These are phyloP conservation scores for Abrus precatorius DNA, from an alignment of 306 rosid species.

Conservation along the genomic window DNA sequence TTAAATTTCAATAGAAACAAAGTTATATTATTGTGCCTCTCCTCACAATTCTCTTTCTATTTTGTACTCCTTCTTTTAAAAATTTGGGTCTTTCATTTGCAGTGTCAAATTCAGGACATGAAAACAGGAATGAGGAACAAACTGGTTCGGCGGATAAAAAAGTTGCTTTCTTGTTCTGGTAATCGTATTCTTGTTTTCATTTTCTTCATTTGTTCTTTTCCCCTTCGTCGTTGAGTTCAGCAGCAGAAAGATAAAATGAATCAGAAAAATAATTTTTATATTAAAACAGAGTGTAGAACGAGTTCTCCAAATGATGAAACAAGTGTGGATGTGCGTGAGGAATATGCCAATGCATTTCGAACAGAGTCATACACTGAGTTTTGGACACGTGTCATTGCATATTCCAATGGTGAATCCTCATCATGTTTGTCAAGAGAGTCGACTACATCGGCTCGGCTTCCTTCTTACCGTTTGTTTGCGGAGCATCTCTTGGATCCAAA, in stretches of 20 bases:
- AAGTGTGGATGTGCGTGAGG: slow-evolving; percentile 67
- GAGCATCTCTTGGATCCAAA: slow-evolving; percentile 82
- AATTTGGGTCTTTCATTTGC: slow-evolving; percentile 11
- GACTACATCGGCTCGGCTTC: slow-evolving; percentile 70
- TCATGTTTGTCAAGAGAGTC: slow-evolving; percentile 51
- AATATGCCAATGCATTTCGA: slow-evolving; percentile 84
- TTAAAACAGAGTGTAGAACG: slow-evolving; percentile 27
- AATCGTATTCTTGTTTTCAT: not conserved
- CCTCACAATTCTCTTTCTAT: not conserved
- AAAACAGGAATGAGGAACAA: slow-evolving; percentile 55
- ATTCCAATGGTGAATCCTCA: slow-evolving; percentile 43
- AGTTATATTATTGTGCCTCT: not conserved
- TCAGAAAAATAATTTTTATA: not conserved
- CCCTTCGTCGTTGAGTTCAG: not conserved
- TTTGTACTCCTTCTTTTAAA: not conserved
- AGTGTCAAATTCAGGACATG: not conserved
- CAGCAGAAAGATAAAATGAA: not conserved
- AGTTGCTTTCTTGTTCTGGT: slow-evolving; percentile 57
- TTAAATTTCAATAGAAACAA: not conserved
- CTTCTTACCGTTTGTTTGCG: slow-evolving; percentile 77
- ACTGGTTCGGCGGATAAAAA: slow-evolving; percentile 50
- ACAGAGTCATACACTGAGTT: slow-evolving; percentile 82
- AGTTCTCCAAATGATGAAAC: slow-evolving; percentile 35
- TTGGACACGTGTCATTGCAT: slow-evolving; percentile 73
- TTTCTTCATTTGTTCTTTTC: not conserved